Base-by-base conservation (phyloP, 2,329 filamentous ascomycete species). In the Colletotrichum kahawae region DNA sequence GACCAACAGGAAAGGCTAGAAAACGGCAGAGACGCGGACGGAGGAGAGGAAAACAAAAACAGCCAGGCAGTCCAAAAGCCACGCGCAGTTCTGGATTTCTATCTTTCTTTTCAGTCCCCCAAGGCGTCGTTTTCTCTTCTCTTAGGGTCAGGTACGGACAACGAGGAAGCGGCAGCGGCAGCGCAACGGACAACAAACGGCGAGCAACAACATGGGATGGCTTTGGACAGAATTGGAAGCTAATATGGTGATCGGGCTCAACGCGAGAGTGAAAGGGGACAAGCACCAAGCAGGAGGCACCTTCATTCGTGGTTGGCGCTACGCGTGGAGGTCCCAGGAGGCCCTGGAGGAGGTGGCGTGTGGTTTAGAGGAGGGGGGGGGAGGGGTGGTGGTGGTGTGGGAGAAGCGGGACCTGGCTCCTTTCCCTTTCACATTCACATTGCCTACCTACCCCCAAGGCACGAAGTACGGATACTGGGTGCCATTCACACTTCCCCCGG, bases 191-290 rank as follows among this genome's bases (percentile, higher is more conserved):
- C 38, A 29, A 67, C 56, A 43, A 59, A 21, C 72, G 56, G 38
- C 54, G 67, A 67, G 34, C 60, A 67, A 54, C 71, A 64, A 48
- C 62, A 72, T 36, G 62, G 63, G 29, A 67, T 34, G 62, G 62
- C 56, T 72, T 75, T 62, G 72, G 62, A 71, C 72, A 66, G 38
- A 67, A 75, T 63, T 56, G 72, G 62, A 75, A 75, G 62, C 72
- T 75, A 75, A 67, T 62, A 31, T 71, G 72, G 68, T 63, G 72
- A 75, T 75, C 72, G 68, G 63, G 72, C 69, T 63, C 62, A 48
- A 67, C 68, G 72, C 72, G 62, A 75, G 68, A 48, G 68, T 67
- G 72, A 43, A 75, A 75, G 27, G 71, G 68, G 68, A 34, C 72
- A 75, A 75, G 72, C 72, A 75, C 68, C 68, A 71, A 43, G 38